Evolutionary conservation across 345 rosid genomes (phyloP).

Genomic region (Arabidopsis arenosa): DNA sequence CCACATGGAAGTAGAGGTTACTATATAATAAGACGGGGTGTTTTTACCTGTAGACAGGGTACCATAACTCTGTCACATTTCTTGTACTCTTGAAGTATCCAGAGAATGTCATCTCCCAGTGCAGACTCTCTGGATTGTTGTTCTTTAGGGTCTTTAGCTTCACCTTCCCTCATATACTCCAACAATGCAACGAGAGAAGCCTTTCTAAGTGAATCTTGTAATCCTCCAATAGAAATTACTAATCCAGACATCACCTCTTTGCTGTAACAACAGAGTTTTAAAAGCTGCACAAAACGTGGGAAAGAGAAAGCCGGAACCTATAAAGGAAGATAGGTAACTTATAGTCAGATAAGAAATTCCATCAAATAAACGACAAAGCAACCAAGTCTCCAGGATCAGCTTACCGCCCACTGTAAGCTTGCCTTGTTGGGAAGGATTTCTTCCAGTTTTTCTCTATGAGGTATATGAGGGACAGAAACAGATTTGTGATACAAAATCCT

Average conservation of each 20-base stretch:
- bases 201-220: constrained; percentile 85
- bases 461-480: constrained; percentile 65
- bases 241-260: constrained; percentile 73
- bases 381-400: constrained; percentile 30
- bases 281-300: constrained; percentile 78
- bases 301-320: constrained; percentile 84
- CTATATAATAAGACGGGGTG: not conserved
- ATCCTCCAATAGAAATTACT: constrained; percentile 86
- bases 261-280: constrained; percentile 71
- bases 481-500: constrained; percentile 68
- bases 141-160: constrained; percentile 49
- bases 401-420: constrained; percentile 78
- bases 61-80: constrained; percentile 78
- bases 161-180: constrained; percentile 64
- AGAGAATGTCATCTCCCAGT: constrained; percentile 68
- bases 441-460: constrained; percentile 72
- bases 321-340: constrained; percentile 43
- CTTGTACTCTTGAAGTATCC: constrained; percentile 78
- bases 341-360: not conserved
- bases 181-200: constrained; percentile 69
- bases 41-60: constrained; percentile 81
- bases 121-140: constrained; percentile 54
- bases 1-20: constrained; percentile 1
- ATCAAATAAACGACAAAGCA: constrained; percentile 18
- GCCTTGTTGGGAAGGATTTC: constrained; percentile 61